A percentile compares a stretch with the other conserved stretches of the same genome.
These are phyloP conservation scores for Populus alba DNA, from an alignment of 345 rosid species.

Conservation along the genomic window DNA sequence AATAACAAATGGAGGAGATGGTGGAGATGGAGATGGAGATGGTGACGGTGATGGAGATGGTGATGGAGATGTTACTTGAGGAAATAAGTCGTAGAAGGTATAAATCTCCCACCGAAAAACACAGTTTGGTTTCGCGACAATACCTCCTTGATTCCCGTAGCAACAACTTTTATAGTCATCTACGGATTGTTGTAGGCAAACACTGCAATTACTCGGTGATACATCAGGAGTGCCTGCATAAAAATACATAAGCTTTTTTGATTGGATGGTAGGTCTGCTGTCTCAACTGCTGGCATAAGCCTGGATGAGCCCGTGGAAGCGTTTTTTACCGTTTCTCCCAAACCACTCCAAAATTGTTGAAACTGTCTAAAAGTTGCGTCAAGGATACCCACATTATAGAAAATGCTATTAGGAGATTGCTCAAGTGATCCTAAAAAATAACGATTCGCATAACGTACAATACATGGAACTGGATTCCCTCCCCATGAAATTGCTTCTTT, in stretches of 20 bases:
- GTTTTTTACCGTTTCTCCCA: conserved; percentile 9
- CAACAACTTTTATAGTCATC: conserved; percentile 19
- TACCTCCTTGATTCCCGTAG: conserved; percentile 27
- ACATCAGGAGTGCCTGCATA: conserved; percentile 35
- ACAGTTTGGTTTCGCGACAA: conserved; percentile 23
- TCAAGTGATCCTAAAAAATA: conserved; percentile 14
- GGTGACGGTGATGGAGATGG: not conserved
- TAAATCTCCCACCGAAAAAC: conserved; percentile 21
- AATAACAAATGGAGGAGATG: too few relatives aligned
- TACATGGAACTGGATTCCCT: conserved; percentile 6
- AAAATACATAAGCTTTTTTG: conserved; percentile 12
- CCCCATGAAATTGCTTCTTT: conserved; percentile 27
- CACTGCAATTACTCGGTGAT: conserved; percentile 14
- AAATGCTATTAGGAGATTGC: not conserved
- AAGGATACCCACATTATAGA: too few relatives aligned
- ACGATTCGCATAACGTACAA: conserved; percentile 23
- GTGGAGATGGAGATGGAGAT: not conserved
- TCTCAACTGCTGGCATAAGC: conserved; percentile 12
- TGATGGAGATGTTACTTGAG: not conserved
- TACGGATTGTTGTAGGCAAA: conserved; percentile 15
- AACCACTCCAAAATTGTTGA: conserved; percentile 4
- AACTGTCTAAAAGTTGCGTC: not conserved
- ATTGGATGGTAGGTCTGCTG: not conserved
- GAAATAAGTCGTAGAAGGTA: conserved; percentile 1
- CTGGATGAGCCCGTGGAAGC: conserved; percentile 18